Conservation (phyloP, 1,284 basidiomycete species). For the Boletus albobrunnescens region DNA sequence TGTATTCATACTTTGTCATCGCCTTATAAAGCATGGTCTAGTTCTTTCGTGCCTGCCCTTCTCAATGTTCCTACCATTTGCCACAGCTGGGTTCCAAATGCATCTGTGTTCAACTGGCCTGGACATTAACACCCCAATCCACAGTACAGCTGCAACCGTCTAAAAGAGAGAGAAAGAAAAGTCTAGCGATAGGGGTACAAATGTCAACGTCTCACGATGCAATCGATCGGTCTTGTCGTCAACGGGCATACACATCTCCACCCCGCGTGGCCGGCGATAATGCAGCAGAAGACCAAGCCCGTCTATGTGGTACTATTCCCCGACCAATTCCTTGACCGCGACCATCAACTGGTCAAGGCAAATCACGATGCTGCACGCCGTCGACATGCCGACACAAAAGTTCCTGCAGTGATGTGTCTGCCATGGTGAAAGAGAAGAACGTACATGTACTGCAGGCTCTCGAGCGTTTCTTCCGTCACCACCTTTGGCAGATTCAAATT, state of each 20-base stretch:
- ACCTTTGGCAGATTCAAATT: slow-evolving; percentile 59
- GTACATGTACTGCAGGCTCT: slow-evolving; percentile 68
- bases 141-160: not conserved
- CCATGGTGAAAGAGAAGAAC: not conserved
- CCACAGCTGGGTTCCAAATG: too few species aligned
- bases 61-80: too few species aligned
- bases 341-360: slow-evolving; percentile 71
- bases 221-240: slow-evolving; percentile 1
- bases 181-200: too few species aligned
- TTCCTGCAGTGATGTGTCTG: slow-evolving; percentile 43
- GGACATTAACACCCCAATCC: too few species aligned
- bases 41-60: too few species aligned
- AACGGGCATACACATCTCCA: slow-evolving; percentile 17
- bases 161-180: too few species aligned
- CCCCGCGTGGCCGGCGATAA: slow-evolving; percentile 9
- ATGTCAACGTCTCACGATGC: not conserved
- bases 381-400: slow-evolving; percentile 71
- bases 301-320: slow-evolving; percentile 75
- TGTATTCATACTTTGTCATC: too few species aligned
- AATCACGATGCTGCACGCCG: slow-evolving; percentile 60
- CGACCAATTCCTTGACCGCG: slow-evolving; percentile 74
- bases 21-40: too few species aligned
- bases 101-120: too few species aligned
- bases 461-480: slow-evolving; percentile 60
- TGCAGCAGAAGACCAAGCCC: slow-evolving; percentile 47